Evolutionary conservation across 1,284 basidiomycete species (phyloP).

Genomic region (Blastosporella zonata): DNA sequence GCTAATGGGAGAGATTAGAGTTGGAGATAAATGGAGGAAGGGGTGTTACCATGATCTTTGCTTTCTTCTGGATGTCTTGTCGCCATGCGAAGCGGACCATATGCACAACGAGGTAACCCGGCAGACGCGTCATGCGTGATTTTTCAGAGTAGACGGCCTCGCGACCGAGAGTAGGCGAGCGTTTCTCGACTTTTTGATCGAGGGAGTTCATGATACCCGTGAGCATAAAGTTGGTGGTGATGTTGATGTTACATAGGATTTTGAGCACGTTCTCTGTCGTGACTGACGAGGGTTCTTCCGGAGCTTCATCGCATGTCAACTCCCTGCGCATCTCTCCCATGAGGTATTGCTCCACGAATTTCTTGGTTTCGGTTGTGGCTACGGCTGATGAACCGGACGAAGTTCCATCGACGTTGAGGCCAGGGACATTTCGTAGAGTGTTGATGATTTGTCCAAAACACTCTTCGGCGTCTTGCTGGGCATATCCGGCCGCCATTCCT

Average conservation of each 20-base stretch:
- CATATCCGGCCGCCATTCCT: constrained; percentile 52
- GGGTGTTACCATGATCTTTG: constrained; percentile 79
- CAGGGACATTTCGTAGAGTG: constrained; percentile 66
- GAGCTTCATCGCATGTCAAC: constrained; percentile 80
- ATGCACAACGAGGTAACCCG: constrained; percentile 83
- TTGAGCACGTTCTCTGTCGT: constrained; percentile 79
- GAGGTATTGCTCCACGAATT: constrained; percentile 85
- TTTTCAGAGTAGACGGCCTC: constrained; percentile 84
- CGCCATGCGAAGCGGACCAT: constrained; percentile 98
- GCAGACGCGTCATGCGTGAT: constrained; percentile 82
- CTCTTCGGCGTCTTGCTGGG: constrained; percentile 98
- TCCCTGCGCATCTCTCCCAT: constrained; percentile 79
- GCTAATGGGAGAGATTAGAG: constrained; percentile 38
- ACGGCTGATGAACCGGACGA: constrained; percentile 21
- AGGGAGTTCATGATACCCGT: constrained; percentile 84
- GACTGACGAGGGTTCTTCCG: constrained; percentile 71
- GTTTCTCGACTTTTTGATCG: constrained; percentile 85
- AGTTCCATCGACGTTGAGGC: constrained; percentile 26
- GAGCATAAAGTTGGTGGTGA: constrained; percentile 86
- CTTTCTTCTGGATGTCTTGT: constrained; percentile 86
- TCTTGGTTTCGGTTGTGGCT: constrained; percentile 31
- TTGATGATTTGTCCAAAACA: constrained; percentile 88
- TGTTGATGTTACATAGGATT: constrained; percentile 90
- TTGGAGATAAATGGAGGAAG: background rate
- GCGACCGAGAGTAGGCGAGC: constrained; percentile 75